phyloP scores from a whole-genome alignment of 164 flowering plant species.

The Magnolia kwangsiensis region DNA sequence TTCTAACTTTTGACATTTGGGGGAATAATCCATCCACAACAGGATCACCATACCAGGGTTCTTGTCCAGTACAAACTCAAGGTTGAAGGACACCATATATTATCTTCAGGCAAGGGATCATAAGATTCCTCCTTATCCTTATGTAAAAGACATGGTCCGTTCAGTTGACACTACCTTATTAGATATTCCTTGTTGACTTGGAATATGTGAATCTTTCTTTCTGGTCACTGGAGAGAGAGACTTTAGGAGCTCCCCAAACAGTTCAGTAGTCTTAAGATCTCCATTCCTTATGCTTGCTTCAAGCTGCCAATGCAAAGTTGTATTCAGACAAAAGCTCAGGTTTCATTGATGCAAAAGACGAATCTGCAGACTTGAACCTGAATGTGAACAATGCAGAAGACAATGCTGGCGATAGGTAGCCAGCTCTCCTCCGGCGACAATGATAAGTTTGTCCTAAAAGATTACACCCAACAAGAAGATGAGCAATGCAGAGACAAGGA shows the following conservation, averaged over 20 bases:
- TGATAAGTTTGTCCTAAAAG: conserved; percentile 71
- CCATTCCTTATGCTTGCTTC: conserved; percentile 83
- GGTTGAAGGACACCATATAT: background rate
- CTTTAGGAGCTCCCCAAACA: conserved; percentile 42
- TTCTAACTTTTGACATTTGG: too few species aligned
- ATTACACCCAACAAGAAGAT: background rate
- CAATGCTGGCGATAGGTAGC: conserved; percentile 88
- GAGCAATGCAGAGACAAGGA: background rate
- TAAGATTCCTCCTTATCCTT: background rate
- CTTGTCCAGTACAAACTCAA: too few species aligned
- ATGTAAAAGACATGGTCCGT: background rate
- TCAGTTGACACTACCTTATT: conserved; percentile 31
- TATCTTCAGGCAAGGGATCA: background rate
- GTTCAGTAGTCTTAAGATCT: conserved; percentile 59
- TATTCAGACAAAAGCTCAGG: background rate
- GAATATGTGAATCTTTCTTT: conserved; percentile 30
- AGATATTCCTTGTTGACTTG: conserved; percentile 16
- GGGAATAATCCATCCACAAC: too few species aligned
- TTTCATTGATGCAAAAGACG: background rate
- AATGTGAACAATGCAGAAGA: conserved; percentile 73
- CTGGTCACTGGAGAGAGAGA: conserved; percentile 22
- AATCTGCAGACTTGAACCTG: conserved; percentile 44
- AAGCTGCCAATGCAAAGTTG: conserved; percentile 42
- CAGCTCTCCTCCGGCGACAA: conserved; percentile 93
- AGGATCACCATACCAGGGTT: too few species aligned